These are phyloP conservation scores for Castanospermum australe DNA, from an alignment of 306 rosid species.

Conservation along the genomic window DNA sequence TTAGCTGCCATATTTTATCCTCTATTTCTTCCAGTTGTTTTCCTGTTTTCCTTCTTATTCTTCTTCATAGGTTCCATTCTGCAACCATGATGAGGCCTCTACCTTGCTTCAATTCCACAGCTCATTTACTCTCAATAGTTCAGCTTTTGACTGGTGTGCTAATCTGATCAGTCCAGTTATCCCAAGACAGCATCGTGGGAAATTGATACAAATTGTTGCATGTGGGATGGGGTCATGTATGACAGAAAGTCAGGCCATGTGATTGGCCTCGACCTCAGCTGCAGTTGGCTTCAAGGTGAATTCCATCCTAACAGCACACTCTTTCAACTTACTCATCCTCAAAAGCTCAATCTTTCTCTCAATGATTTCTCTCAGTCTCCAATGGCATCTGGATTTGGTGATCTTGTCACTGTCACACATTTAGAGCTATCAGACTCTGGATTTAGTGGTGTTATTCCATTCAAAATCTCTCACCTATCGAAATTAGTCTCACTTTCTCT, in stretches of 20 bases:
- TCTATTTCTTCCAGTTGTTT: not conserved
- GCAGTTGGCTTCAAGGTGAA: not conserved
- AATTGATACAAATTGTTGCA: not conserved
- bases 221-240: not conserved
- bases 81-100: not conserved
- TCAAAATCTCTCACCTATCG: not conserved
- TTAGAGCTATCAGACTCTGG: not conserved
- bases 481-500: not conserved
- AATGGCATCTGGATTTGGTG: not conserved
- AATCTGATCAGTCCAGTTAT: too few species aligned
- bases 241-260: not conserved
- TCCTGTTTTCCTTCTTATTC: not conserved
- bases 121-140: not conserved
- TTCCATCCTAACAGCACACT: not conserved
- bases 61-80: not conserved
- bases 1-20: not conserved
- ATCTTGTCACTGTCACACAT: not conserved
- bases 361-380: not conserved
- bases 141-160: not conserved
- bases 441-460: not conserved
- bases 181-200: constrained; percentile 6
- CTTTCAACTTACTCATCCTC: not conserved
- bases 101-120: not conserved
- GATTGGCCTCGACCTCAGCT: not conserved
- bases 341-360: not conserved